Evolutionary conservation across 805 yeast species (phyloP), one percentile per base, ranked within the genome.

Genomic region (Candida ascalaphidarum): DNA sequence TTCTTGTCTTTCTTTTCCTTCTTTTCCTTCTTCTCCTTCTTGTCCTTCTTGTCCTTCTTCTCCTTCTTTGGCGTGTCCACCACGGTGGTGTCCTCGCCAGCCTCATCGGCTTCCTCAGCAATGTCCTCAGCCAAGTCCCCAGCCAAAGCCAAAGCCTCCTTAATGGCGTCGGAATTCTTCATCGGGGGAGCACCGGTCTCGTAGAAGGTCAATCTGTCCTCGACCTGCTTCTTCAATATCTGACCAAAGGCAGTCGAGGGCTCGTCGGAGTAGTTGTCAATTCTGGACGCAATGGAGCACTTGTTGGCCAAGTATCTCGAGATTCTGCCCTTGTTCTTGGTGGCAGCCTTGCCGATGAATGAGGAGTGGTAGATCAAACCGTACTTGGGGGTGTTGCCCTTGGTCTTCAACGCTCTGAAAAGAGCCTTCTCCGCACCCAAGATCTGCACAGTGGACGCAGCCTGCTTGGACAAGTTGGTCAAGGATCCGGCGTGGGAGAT

Each of bases 401-500:
- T 86, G 40, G 96, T 88, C 70, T 86, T 86, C 58, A 86, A 74
- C 39, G 96, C 96, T 65, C 96, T 78, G 72, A 86, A 86, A 43
- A 86, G 71, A 30, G 96, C 96, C 74, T 86, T 86, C 66, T 86
- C 96, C 48, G 96, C 96, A 65, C 96, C 96, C 53, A 86, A 72
- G 47, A 86, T 86, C 71, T 92, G 98, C 36, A 92, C 96, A 35
- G 98, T 92, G 14, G 98, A 92, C 33, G 98, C 98, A 50, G 98
- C 97, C 67, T 88, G 95, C 58, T 92, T 92, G 34, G 97, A 86
- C 57, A 92, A 68, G 65, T 82, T 89, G 40, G 96, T 88, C 58
- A 92, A 73, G 44, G 96, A 86, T 62, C 98, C 98, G 38, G 98
- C 96, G 50, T 92, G 97, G 34, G 98, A 89, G 43, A 92, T 92